Evolutionary conservation across 306 rosid genomes (phyloP), one percentile per base, ranked within the genome.

Genomic region (Cucurbita ficifolia): DNA sequence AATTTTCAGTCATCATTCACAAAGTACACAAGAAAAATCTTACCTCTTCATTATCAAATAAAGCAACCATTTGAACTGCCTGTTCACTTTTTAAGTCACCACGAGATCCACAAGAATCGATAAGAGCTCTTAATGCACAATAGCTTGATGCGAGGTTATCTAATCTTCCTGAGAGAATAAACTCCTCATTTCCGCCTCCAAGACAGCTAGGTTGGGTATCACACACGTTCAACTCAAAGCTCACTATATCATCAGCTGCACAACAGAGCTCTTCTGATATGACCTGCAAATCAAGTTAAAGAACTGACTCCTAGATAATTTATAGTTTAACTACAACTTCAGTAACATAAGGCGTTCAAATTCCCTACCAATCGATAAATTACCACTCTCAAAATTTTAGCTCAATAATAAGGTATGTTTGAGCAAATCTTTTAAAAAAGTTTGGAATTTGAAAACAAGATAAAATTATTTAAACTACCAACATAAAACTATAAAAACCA

Each of bases 41-140:
- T 85, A 94, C 98, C 98, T 94, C 98, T 74, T 94, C 98, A 68
- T 90, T 94, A 83, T 94, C 98, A 89, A 94, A 94, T 77, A 94
- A 86, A 76, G 98, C 98, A 84, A 90, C 95, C 98, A 94, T 94
- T 49, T 97, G 88, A 75, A 94, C 79, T 57, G 92, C 86, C 38
- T 86, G 89, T 61, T 88, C 97, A 58, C 74, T 84, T 72, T 87
- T 81, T 57, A 90, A 80, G 81, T 85, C 88, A 64, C 79, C 73
- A 56, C 82, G 78, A 62, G 90, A 88, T 80, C 81, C 79, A 73
- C 86, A 80, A 6, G 98, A 90, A 83, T 90, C 98, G 78, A 86
- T 79, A 55, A 94, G 96, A 58, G 97, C 98, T 83, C 96, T 85
- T 68, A 94, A 75, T 4, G 97, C 94, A 81, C 98, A 90, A 83